Evolutionary conservation across 257 asterid genomes (phyloP).

Genomic region (Plectranthus barbatus): DNA sequence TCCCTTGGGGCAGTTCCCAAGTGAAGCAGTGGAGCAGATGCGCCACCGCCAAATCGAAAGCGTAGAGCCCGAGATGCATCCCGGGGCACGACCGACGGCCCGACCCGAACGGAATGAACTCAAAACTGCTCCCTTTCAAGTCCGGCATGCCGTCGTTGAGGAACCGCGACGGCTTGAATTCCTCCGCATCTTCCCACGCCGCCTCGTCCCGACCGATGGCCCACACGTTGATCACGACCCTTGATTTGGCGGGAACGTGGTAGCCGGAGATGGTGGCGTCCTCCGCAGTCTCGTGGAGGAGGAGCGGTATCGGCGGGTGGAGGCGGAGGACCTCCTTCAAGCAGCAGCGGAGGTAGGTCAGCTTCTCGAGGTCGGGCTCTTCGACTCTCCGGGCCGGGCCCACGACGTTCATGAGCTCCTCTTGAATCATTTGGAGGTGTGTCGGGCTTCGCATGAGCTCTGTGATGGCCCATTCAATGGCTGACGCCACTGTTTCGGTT

Average conservation of each 20-base stretch:
- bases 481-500: constrained; percentile 36
- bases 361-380: constrained; percentile 34
- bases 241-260: constrained; percentile 51
- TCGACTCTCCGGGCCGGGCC: constrained; percentile 30
- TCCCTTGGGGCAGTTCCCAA: constrained; percentile 91
- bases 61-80: constrained; percentile 82
- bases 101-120: constrained; percentile 85
- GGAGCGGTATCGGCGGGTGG: too few relatives aligned
- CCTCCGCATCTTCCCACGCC: constrained; percentile 66
- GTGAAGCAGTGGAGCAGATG: constrained; percentile 68
- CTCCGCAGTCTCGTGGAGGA: constrained; percentile 76
- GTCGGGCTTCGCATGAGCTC: constrained; percentile 37
- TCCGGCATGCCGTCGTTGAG: constrained; percentile 45
- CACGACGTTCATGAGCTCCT: constrained; percentile 25
- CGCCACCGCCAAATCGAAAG: constrained; percentile 72
- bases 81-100: constrained; percentile 98
- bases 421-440: constrained; percentile 26
- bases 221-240: constrained; percentile 74
- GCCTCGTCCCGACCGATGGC: constrained; percentile 68
- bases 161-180: constrained; percentile 53
- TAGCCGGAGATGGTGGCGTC: constrained; percentile 55
- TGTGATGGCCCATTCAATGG: constrained; percentile 43
- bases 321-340: constrained; percentile 50
- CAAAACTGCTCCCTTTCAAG: constrained; percentile 59
- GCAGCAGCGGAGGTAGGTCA: constrained; percentile 29